Conservation (phyloP, 176 grass and related monocot species). For the Tillandsia leiboldiana region DNA sequence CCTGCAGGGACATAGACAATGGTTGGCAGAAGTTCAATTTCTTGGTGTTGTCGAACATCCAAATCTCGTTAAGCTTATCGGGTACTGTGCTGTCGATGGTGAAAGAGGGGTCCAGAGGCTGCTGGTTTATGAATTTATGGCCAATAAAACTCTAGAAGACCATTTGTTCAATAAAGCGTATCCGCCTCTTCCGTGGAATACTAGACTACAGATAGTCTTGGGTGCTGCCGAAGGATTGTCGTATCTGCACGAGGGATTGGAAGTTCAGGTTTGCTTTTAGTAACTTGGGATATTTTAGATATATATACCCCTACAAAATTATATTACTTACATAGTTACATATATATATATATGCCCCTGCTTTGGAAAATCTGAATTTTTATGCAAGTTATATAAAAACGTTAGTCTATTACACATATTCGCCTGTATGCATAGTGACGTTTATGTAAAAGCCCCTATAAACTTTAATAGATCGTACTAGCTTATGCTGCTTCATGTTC, state of each 20-base stretch:
- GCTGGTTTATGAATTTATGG: constrained; percentile 89
- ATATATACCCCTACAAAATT: too few relatives aligned
- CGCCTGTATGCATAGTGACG: too few relatives aligned
- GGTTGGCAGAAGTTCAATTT: constrained; percentile 83
- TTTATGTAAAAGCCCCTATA: too few relatives aligned
- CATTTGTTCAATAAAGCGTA: constrained; percentile 59
- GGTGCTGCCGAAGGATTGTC: background rate
- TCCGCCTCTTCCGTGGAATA: background rate
- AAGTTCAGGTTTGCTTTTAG: background rate
- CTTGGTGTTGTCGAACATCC: constrained; percentile 74
- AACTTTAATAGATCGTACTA: too few relatives aligned
- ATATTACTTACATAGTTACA: too few relatives aligned
- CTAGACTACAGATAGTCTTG: background rate
- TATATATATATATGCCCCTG: too few relatives aligned
- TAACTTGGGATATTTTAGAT: too few relatives aligned
- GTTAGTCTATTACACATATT: too few relatives aligned
- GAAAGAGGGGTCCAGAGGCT: constrained; percentile 46
- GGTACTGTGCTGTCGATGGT: constrained; percentile 66
- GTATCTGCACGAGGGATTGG: background rate
- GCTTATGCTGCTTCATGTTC: too few relatives aligned
- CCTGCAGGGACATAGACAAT: constrained; percentile 84
- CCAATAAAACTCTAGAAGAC: constrained; percentile 76
- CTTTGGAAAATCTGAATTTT: too few relatives aligned
- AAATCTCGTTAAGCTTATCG: constrained; percentile 78
- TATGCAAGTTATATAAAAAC: too few relatives aligned